A percentile compares a stretch with the other conserved stretches of the same genome.
Evolutionary conservation across 2,329 filamentous ascomycete genomes (phyloP).

Genomic region (Didymella glomerata): DNA sequence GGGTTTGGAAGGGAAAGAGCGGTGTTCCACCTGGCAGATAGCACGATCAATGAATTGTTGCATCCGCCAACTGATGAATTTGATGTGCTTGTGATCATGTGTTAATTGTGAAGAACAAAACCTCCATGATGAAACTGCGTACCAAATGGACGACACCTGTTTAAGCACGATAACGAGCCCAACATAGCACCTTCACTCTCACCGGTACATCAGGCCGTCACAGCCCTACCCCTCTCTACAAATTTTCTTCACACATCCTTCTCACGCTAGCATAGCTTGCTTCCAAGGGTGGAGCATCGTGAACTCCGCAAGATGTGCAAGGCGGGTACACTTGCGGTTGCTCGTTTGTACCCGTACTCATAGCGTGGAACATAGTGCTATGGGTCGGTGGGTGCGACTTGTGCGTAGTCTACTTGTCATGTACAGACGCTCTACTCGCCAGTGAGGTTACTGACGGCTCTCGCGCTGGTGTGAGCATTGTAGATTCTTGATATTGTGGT

Average conservation of each 20-base stretch:
- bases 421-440: constrained; percentile 18
- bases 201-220: background rate
- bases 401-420: constrained; percentile 11
- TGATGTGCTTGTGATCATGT: constrained; percentile 1
- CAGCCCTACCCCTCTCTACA: constrained; percentile 7
- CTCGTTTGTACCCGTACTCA: constrained; percentile 16
- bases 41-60: constrained; percentile 45
- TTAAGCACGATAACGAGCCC: background rate
- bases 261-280: constrained; percentile 12
- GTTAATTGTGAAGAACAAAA: background rate
- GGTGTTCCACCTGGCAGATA: constrained; percentile 38
- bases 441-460: constrained; percentile 5
- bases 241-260: constrained; percentile 20
- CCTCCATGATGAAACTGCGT: background rate
- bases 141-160: background rate
- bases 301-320: constrained; percentile 19
- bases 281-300: constrained; percentile 9
- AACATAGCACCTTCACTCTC: background rate
- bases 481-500: background rate
- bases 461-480: background rate
- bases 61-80: constrained; percentile 22
- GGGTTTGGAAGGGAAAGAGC: constrained; percentile 31
- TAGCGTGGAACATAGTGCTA: constrained; percentile 17
- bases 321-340: constrained; percentile 16
- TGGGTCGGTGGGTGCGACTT: constrained; percentile 12